Evolutionary conservation across 2,329 filamentous ascomycete genomes (phyloP).

Genomic region (Elsinoe arachidis): DNA sequence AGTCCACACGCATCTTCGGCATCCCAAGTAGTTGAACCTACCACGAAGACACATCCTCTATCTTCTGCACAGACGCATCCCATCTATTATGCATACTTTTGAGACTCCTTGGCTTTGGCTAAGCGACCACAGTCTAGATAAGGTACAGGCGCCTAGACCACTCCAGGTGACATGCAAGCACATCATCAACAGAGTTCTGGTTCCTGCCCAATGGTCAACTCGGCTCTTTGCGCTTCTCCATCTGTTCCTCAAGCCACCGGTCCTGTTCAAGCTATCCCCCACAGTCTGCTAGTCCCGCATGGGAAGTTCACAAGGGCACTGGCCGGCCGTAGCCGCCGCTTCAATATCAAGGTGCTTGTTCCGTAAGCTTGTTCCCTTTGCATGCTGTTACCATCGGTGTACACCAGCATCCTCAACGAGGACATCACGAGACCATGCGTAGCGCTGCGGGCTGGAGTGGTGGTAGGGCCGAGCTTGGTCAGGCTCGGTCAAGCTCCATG

Average conservation of each 20-base stretch:
- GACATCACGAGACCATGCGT: too few species aligned
- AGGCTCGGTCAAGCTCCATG: too few species aligned
- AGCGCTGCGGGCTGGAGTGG: too few species aligned
- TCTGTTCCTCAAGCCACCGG: slow-evolving; percentile 5
- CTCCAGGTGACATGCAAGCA: not conserved
- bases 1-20: not conserved
- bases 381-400: not conserved
- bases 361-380: not conserved
- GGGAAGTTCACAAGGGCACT: slow-evolving; percentile 7
- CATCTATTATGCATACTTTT: slow-evolving; percentile 1
- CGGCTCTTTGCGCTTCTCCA: slow-evolving; percentile 7
- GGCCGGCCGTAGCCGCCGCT: slow-evolving; percentile 6
- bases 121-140: slow-evolving; percentile 1
- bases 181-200: not conserved
- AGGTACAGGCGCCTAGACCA: not conserved
- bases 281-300: not conserved
- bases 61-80: not conserved
- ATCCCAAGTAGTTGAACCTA: not conserved
- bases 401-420: too few species aligned
- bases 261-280: not conserved
- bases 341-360: slow-evolving; percentile 2
- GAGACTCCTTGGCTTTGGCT: not conserved
- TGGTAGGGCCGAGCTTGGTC: too few species aligned
- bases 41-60: not conserved
- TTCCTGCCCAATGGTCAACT: slow-evolving; percentile 1